phyloP scores from a whole-genome alignment of 1,284 basidiomycete species.

The Rhodotorula glutinis region DNA sequence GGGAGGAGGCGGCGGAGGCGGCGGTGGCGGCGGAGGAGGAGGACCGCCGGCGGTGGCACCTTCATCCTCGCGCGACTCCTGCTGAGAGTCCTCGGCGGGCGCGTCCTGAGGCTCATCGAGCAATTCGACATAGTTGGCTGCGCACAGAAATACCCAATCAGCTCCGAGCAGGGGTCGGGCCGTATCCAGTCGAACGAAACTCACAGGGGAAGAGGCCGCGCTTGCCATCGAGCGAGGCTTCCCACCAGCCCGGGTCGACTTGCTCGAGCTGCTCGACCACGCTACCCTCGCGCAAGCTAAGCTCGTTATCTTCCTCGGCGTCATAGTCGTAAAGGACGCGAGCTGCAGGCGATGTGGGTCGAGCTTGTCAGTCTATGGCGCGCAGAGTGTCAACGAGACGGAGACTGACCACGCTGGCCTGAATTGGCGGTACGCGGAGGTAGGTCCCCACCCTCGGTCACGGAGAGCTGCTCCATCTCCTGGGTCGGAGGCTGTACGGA shows the following conservation, averaged over 20 bases:
- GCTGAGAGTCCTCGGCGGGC: conserved; percentile 47
- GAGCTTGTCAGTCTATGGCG: no score
- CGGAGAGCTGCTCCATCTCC: conserved; percentile 31
- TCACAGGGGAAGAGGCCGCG: conserved; percentile 71
- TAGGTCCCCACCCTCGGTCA: conserved; percentile 3
- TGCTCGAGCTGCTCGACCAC: conserved; percentile 75
- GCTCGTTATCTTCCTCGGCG: conserved; percentile 78
- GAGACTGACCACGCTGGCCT: conserved; percentile 11
- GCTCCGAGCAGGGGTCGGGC: no score
- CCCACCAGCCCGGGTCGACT: conserved; percentile 80
- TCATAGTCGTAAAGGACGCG: conserved; percentile 73
- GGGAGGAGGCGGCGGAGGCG: conserved; percentile 40
- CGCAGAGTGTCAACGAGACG: not conserved
- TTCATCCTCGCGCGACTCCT: not conserved
- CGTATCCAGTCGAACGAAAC: conserved; percentile 40
- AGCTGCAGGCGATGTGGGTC: conserved; percentile 46
- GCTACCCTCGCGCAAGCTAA: conserved; percentile 74
- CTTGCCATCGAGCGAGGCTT: conserved; percentile 65
- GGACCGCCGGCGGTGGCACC: not conserved
- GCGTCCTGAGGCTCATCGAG: conserved; percentile 52
- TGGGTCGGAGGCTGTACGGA: conserved; percentile 35
- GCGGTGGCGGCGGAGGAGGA: conserved; percentile 40
- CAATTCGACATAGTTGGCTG: conserved; percentile 77
- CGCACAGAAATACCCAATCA: no score
- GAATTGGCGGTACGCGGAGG: conserved; percentile 3